Evolutionary conservation across 2,329 filamentous ascomycete species (phyloP), one percentile per base, ranked within the genome.

Genomic region (Fusarium dlaminii): DNA sequence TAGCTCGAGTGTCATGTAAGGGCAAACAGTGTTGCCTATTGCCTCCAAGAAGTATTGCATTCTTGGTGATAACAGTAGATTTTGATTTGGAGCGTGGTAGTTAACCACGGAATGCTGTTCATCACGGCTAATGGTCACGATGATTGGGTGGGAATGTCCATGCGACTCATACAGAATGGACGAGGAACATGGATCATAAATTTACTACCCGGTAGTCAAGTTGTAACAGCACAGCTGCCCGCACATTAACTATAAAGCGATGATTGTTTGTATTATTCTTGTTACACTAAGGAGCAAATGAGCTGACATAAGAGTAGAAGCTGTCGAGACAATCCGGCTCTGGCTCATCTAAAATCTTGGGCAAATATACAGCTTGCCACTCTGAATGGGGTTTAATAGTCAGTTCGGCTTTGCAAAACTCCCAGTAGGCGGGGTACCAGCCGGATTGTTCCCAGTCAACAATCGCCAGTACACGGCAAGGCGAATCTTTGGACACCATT

Each of bases 401-500:
- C 5, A 36, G 11, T 30, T 62, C 39, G 8, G 59, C 59, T 32
- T 55, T 55, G 9, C 48, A 62, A 32, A 43, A 45, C 27, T 55
- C 59, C 59, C 59, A 62, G 4, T 62, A 55, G 15, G 46, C 48
- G 17, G 37, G 59, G 24, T 55, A 63, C 49, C 58, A 61, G 20
- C 37, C 46, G 4, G 37, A 52, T 11, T 54, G n/a, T 20, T 54
- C 46, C 37, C 46, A 54, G 24, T 61, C 36, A 52, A 61, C 6
- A 32, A 60, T 52, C 1, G 45, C 29, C 22, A 61, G 27, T 14
- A 54, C 4, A 20, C 11, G 24, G 29, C 46, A 61, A 34, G 46
- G 58, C 18, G 63, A 56, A 13, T 43, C 46, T 29, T 54, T 11
- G 3, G 59, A 61, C 8, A 76, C 73, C 43, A 73, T 48, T 17